Conservation (phyloP, 345 rosid genomes). For the Eucalyptus sideroxylon region DNA sequence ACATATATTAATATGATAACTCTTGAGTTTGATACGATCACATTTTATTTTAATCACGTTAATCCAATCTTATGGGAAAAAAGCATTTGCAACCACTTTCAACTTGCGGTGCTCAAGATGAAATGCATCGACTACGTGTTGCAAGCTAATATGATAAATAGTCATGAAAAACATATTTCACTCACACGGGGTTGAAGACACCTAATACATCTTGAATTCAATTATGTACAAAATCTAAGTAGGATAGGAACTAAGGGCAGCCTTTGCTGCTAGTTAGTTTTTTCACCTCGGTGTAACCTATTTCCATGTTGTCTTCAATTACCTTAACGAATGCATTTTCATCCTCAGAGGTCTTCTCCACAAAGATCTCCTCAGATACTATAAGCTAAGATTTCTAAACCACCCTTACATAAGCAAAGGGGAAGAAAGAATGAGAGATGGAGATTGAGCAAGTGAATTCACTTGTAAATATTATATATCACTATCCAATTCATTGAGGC, state of each 20-base stretch:
- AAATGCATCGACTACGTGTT: background rate
- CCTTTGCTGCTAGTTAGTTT: background rate
- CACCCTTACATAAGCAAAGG: background rate
- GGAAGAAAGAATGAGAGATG: background rate
- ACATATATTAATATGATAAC: background rate
- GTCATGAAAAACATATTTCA: no score
- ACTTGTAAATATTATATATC: background rate
- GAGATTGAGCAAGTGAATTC: background rate
- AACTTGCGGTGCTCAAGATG: background rate
- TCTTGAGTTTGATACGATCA: background rate
- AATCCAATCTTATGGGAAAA: background rate
- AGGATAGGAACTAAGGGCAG: background rate
- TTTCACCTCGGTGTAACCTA: background rate
- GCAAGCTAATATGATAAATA: no score
- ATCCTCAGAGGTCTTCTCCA: background rate
- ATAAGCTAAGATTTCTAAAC: background rate
- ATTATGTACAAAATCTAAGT: background rate
- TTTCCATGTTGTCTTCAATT: background rate
- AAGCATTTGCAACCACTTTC: background rate
- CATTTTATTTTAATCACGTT: background rate
- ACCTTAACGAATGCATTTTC: background rate
- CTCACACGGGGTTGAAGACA: background rate
- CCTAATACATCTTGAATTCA: background rate
- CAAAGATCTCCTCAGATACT: background rate
- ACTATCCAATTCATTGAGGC: background rate